Evolutionary conservation across 129 eudicot genomes (phyloP), one percentile per base, ranked within the genome.

Genomic region (Lonicera japonica): DNA sequence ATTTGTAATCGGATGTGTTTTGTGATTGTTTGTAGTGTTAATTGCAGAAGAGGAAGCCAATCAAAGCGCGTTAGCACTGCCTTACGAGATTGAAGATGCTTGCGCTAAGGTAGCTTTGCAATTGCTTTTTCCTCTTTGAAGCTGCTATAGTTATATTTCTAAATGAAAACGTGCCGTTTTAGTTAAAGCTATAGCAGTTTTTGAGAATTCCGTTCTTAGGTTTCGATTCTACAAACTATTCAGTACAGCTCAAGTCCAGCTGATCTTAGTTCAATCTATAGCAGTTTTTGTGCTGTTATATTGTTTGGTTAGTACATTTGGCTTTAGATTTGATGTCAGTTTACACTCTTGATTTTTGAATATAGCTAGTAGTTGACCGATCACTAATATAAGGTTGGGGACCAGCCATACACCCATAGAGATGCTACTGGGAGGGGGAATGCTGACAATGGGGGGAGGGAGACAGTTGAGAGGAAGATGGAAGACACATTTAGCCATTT

Each of bases 81-180:
- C 68, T 64, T 3, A 23, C 25, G 16, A 41, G 45, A 64, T 29
- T 62, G 24, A 36, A 34, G 60, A 47, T 48, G 58, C 63, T 53
- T 55, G 22, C 54, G 60, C 29, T 4, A 53, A 74, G 88, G 88
- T 82, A 82, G 50, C 14, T 76, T 43, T 22, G 54, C 11, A 48
- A 21, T 29, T 6, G 6, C 36, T 29, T 2, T 29, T 29, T 29
- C 36, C 36, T 6, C 36, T 29, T 2, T 29, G 36, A 29, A 29
- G 36, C 2, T 29, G 36, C 36, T 29, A 29, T 29, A n/a, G n/a
- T n/a, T n/a, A 29, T 6, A 12, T 67, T 15, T 39, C 8, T 29
- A 12, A 29, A 61, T 48, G 56, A 17, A 20, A 19, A 1, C 8
- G 9, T 20, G 9, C 20, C n/a, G 13, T 19, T 54, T 54, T 15